A percentile compares a stretch with the other conserved stretches of the same genome.
Evolutionary conservation across 768 basidiomycete species (phyloP).

Genomic region (Royoungia palumana): DNA sequence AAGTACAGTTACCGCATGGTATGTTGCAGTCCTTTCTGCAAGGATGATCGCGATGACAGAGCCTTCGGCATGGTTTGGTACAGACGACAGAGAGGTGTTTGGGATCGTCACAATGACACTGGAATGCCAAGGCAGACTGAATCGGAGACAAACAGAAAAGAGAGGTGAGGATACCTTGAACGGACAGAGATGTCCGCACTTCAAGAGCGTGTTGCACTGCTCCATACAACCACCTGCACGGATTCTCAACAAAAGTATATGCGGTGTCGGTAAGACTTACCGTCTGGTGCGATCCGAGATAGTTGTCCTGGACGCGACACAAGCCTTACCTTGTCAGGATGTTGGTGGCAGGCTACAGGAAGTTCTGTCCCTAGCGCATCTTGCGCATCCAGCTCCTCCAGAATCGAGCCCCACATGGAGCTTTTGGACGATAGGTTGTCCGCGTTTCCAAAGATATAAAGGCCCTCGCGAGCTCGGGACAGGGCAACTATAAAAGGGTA

Average conservation of each 20-base stretch:
- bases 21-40: conserved; percentile 51
- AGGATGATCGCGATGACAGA: conserved; percentile 57
- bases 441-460: conserved; percentile 72
- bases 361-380: conserved; percentile 49
- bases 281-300: conserved; percentile 51
- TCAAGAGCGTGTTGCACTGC: conserved; percentile 49
- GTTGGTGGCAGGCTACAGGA: conserved; percentile 56
- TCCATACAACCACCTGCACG: conserved; percentile 58
- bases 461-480: conserved; percentile 69
- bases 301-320: conserved; percentile 53
- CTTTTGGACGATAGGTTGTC: conserved; percentile 47
- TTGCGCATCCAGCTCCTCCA: conserved; percentile 52
- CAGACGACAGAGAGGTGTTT: conserved; percentile 50
- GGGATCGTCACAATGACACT: conserved; percentile 64
- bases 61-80: conserved; percentile 43
- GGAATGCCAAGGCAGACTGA: background rate
- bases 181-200: conserved; percentile 65
- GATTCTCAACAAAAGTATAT: background rate
- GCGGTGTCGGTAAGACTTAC: conserved; percentile 27
- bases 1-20: conserved; percentile 52
- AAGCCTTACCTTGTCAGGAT: conserved; percentile 41
- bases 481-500: conserved; percentile 49
- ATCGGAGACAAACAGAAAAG: background rate
- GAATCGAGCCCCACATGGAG: conserved; percentile 54
- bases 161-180: conserved; percentile 42